Base-by-base conservation (phyloP, 2,329 filamentous ascomycete species). In the Trichoderma citrinoviride region DNA sequence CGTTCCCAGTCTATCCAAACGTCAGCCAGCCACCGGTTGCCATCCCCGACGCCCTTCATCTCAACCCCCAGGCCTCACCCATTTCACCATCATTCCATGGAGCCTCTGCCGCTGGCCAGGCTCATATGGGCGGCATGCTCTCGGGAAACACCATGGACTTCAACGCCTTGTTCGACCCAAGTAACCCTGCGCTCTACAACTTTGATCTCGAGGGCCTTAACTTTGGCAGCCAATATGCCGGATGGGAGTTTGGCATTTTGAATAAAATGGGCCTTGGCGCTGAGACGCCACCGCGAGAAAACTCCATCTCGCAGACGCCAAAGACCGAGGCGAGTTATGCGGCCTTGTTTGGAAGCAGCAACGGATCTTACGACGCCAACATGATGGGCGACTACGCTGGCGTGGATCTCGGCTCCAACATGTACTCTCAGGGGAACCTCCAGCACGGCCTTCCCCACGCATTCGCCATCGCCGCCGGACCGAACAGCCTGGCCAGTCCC, bases 191-290 rank as follows among this genome's bases (percentile, higher is more conserved):
- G 0, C 80, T 97, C 63, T 97, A 96, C 84, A 97, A 97, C 75
- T 97, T 98, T 76, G 93, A 98, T 75, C 86, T 97, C 12, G 93
- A 96, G 63, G 93, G 92, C 66, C 85, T 97, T 75, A 79, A 79
- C 64, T 99, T 98, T 76, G 93, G 93, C 64, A 98, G 95, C 74
- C 92, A 96, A 69, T 99, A 98, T 74, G 94, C 93, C 66, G 94
- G 93, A 19, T 84, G 97, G 76, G 95, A 98, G 76, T 97, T 98
- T 75, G 91, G 93, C 61, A 97, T 98, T 86, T 85, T 99, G 0
- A 93, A 92, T 29, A 94, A 98, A 75, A 96, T 99, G 91, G 92
- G 92, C 5, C 69, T 78, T 14, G 66, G 91, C 15, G 90, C 88
- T n/a, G 91, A 95, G 70, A 91, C 88, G 17, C 87, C 90, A 3